phyloP scores from a whole-genome alignment of 805 yeast species.

The Cyberlindnera subsufficiens region DNA sequence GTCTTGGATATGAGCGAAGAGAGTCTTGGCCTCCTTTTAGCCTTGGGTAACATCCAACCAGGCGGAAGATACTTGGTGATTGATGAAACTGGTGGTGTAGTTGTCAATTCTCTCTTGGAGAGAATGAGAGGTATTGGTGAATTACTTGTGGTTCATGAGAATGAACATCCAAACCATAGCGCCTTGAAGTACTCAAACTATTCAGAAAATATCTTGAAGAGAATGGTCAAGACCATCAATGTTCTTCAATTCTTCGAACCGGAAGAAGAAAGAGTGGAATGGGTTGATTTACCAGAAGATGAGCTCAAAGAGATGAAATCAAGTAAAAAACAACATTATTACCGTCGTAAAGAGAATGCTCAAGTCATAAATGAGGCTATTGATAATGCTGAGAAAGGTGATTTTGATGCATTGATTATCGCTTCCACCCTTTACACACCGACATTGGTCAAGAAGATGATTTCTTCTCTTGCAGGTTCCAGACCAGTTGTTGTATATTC shows the following conservation, averaged over 20 bases:
- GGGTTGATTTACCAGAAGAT: slow-evolving; percentile 42
- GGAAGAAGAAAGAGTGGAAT: slow-evolving; percentile 42
- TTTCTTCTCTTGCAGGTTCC: slow-evolving; percentile 73
- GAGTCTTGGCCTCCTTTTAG: slow-evolving; percentile 69
- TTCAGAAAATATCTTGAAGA: slow-evolving; percentile 42
- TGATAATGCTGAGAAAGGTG: slow-evolving; percentile 41
- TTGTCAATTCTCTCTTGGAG: slow-evolving; percentile 81
- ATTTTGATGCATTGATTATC: slow-evolving; percentile 71
- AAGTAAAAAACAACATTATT: slow-evolving; percentile 58
- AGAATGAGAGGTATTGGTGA: slow-evolving; percentile 74
- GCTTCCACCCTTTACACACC: slow-evolving; percentile 70
- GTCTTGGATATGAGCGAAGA: slow-evolving; percentile 84
- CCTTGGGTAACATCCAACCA: slow-evolving; percentile 76
- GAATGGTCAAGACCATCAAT: slow-evolving; percentile 63
- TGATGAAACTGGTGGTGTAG: slow-evolving; percentile 94
- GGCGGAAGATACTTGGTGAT: slow-evolving; percentile 85
- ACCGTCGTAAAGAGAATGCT: slow-evolving; percentile 56
- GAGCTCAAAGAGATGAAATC: slow-evolving; percentile 52
- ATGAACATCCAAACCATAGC: slow-evolving; percentile 84
- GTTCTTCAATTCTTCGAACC: slow-evolving; percentile 83
- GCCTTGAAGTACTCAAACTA: slow-evolving; percentile 63
- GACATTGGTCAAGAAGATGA: slow-evolving; percentile 52
- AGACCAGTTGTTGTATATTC: slow-evolving; percentile 80
- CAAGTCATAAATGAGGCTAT: slow-evolving; percentile 40
- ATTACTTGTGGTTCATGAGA: slow-evolving; percentile 78